These are phyloP conservation scores for Nicotiana noctiflora DNA, from an alignment of 257 asterid species.

Conservation along the genomic window DNA sequence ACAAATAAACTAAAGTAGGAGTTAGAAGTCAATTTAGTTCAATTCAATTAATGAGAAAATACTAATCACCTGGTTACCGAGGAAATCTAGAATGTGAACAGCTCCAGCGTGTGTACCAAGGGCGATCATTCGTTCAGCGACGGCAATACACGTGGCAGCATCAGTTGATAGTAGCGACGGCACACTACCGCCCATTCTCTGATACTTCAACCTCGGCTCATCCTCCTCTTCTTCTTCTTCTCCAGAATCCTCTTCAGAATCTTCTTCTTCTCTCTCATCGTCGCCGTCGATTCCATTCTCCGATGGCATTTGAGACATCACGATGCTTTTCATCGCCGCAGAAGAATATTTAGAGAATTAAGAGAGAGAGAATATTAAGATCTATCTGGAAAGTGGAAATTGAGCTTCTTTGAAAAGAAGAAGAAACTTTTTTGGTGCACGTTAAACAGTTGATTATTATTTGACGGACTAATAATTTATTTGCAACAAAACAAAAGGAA, in stretches of 20 bases:
- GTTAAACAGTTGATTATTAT: neutral
- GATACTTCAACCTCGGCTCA: conserved; percentile 95
- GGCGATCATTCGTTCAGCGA: conserved; percentile 96
- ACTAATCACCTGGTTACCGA: conserved; percentile 70
- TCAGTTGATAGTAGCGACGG: conserved; percentile 72
- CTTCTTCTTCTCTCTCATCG: conserved; percentile 78
- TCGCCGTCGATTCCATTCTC: conserved; percentile 96
- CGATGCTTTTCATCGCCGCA: neutral
- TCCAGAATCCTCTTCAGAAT: conserved; percentile 30
- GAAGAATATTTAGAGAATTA: neutral
- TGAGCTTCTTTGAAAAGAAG: conserved; percentile 5
- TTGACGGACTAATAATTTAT: conserved; percentile 3
- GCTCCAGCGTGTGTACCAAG: conserved; percentile 82
- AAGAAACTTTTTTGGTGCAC: neutral
- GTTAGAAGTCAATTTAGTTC: neutral
- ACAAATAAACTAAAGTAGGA: neutral
- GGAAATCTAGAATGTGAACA: conserved; percentile 93
- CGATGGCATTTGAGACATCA: conserved; percentile 60
- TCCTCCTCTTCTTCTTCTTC: conserved; percentile 54
- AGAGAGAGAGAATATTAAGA: neutral
- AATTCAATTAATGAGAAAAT: neutral
- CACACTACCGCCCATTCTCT: conserved; percentile 97
- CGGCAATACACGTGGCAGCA: conserved; percentile 86
- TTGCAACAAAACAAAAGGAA: neutral
- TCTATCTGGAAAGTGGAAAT: neutral